phyloP scores from a whole-genome alignment of 768 basidiomycete genomes.

The Tricholoma terreum region DNA sequence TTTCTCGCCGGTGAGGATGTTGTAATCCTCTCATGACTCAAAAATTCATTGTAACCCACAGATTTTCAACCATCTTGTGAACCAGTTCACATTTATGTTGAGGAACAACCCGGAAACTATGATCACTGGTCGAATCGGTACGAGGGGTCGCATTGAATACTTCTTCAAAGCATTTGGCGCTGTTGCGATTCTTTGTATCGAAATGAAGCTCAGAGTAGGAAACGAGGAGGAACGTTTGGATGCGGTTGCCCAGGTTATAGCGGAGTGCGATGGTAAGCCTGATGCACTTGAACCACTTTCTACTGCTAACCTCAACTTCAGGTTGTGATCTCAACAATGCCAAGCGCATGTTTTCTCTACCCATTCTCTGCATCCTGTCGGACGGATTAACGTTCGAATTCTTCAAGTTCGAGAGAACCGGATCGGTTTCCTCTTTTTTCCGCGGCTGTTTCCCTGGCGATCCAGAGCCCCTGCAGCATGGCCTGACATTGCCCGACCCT shows the following conservation, averaged over 20 bases:
- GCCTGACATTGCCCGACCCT: background rate
- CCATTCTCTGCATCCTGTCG: background rate
- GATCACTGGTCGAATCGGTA: slow-evolving; percentile 8
- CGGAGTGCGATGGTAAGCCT: slow-evolving; percentile 18
- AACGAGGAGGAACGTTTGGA: slow-evolving; percentile 10
- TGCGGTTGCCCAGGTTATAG: slow-evolving; percentile 10
- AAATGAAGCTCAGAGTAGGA: slow-evolving; percentile 17
- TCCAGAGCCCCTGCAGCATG: background rate
- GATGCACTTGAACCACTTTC: background rate
- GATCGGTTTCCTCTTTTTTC: background rate
- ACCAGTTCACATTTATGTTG: slow-evolving; percentile 13
- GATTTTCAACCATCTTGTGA: slow-evolving; percentile 19
- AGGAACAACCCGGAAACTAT: slow-evolving; percentile 20
- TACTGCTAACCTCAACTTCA: background rate
- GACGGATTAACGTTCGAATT: background rate
- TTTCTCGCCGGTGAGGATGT: slow-evolving; percentile 13
- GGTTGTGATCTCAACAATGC: background rate
- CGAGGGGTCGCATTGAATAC: slow-evolving; percentile 14
- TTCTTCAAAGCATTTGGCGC: slow-evolving; percentile 19
- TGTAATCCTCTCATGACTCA: slow-evolving; percentile 7
- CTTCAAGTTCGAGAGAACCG: background rate
- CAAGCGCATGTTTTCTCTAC: background rate
- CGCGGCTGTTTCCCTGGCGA: background rate
- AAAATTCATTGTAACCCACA: slow-evolving; percentile 12
- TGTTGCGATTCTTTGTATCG: slow-evolving; percentile 16